phyloP scores from a whole-genome alignment of 148 eudicot species.

The Chenopodium berlandieri region DNA sequence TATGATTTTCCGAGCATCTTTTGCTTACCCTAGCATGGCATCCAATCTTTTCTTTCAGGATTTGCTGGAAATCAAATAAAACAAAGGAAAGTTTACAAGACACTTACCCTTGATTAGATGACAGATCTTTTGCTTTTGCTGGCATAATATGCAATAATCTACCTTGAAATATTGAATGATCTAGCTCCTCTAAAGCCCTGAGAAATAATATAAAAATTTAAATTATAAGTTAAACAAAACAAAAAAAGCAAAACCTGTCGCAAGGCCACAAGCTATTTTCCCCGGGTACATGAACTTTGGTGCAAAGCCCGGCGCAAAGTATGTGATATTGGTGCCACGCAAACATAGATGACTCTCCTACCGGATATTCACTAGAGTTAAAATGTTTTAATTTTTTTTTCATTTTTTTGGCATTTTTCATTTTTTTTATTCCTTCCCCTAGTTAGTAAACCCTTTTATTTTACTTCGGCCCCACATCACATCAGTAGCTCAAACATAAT shows the following conservation, averaged over 20 bases:
- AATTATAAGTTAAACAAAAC: background rate
- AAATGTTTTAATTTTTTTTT: too few species aligned
- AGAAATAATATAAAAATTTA: background rate
- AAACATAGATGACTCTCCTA: too few species aligned
- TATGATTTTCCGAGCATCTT: background rate
- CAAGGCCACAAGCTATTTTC: too few species aligned
- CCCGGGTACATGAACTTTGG: too few species aligned
- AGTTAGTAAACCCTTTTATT: too few species aligned
- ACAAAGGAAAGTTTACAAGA: slow-evolving; percentile 14
- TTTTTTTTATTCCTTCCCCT: too few species aligned
- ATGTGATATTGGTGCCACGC: too few species aligned
- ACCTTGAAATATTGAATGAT: slow-evolving; percentile 80
- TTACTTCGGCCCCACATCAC: too few species aligned
- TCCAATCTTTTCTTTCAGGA: background rate
- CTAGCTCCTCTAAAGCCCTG: slow-evolving; percentile 85
- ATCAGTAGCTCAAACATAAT: too few species aligned
- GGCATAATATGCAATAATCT: slow-evolving; percentile 82
- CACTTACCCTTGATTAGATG: slow-evolving; percentile 65
- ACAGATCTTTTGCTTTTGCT: slow-evolving; percentile 54
- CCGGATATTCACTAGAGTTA: too few species aligned
- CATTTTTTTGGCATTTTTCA: too few species aligned
- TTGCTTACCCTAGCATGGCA: background rate
- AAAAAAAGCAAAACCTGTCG: background rate
- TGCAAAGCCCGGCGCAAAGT: too few species aligned
- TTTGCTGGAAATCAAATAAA: background rate